Percentiles rank a stretch among this genome's conserved stretches.
phyloP scores from a whole-genome alignment of 2,329 filamentous ascomycete genomes.

The Neophaeococcomyces mojaviensis region DNA sequence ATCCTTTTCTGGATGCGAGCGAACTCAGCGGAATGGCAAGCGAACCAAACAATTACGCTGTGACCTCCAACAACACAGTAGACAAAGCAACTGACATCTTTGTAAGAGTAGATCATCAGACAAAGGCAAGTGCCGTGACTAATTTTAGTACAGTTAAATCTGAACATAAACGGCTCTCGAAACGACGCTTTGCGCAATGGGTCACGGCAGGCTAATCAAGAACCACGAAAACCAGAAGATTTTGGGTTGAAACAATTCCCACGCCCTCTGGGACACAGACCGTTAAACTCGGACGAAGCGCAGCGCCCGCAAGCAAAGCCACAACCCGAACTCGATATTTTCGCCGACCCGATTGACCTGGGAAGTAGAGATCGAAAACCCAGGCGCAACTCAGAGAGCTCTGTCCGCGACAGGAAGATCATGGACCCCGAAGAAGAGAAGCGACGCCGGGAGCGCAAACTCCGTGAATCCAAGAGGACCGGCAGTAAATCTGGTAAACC shows the following conservation, averaged over 20 bases:
- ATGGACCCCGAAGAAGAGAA: conserved; percentile 42
- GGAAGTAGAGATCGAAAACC: conserved; percentile 35
- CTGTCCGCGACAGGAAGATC: conserved; percentile 47
- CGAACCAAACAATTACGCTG: conserved; percentile 10
- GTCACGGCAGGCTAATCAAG: conserved; percentile 52
- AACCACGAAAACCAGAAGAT: conserved; percentile 25
- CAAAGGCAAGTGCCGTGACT: not conserved
- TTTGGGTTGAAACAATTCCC: conserved; percentile 23
- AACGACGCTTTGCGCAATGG: conserved; percentile 3
- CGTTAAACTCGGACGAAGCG: conserved; percentile 28
- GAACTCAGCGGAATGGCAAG: conserved; percentile 21
- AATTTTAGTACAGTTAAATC: conserved; percentile 13
- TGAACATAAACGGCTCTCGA: conserved; percentile 8
- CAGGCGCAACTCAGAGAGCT: conserved; percentile 58
- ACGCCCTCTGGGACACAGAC: conserved; percentile 24
- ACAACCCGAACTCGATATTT: conserved; percentile 38
- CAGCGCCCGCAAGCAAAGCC: conserved; percentile 26
- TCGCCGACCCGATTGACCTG: conserved; percentile 36
- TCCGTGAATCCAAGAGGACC: conserved; percentile 37
- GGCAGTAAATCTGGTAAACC: conserved; percentile 34
- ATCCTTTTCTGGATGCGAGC: conserved; percentile 53
- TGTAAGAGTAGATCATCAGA: conserved; percentile 10
- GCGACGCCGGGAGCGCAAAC: conserved; percentile 41
- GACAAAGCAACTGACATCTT: conserved; percentile 16
- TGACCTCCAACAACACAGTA: conserved; percentile 8